Evolutionary conservation across 371 early-diverging fungal species (phyloP).

Genomic region (Mucor lusitanicus): DNA sequence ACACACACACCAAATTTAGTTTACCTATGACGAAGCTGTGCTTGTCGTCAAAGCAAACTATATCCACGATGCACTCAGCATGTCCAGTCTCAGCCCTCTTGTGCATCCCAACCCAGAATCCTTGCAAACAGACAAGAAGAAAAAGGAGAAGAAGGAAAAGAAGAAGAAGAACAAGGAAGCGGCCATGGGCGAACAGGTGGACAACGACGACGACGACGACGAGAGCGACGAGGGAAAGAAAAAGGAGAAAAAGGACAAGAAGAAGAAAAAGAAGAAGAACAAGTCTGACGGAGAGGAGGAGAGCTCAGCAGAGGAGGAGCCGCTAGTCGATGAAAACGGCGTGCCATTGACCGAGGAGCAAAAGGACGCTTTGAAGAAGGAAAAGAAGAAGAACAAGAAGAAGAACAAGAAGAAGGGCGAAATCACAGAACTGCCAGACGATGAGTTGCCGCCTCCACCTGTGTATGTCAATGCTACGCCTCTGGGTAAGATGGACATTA

Average conservation of each 20-base stretch:
- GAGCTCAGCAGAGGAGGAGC: not conserved
- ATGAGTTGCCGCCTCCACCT: not conserved
- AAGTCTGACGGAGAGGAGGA: conserved; percentile 7
- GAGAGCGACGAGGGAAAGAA: conserved; percentile 8
- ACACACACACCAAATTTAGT: conserved; percentile 29
- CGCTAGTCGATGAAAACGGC: conserved; percentile 8
- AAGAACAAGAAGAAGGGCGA: conserved; percentile 20
- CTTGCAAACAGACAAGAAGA: not conserved
- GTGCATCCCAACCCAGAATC: conserved; percentile 1
- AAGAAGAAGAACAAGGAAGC: conserved; percentile 10
- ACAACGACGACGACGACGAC: not conserved
- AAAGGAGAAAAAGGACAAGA: conserved; percentile 15
- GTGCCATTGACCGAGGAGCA: conserved; percentile 5
- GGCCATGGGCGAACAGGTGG: not conserved
- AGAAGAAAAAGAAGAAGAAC: conserved; percentile 14
- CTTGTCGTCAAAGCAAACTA: conserved; percentile 39
- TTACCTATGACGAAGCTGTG: conserved; percentile 55
- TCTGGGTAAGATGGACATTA: not conserved
- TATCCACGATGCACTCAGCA: conserved; percentile 54
- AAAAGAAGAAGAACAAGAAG: conserved; percentile 21
- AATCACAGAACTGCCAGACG: conserved; percentile 11
- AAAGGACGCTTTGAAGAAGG: conserved; percentile 8
- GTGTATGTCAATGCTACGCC: not conserved
- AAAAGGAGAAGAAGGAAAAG: conserved; percentile 5
- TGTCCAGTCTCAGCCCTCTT: conserved; percentile 29